Evolutionary conservation across 2,329 filamentous ascomycete species (phyloP).

Genomic region (Ophiostoma sp.): DNA sequence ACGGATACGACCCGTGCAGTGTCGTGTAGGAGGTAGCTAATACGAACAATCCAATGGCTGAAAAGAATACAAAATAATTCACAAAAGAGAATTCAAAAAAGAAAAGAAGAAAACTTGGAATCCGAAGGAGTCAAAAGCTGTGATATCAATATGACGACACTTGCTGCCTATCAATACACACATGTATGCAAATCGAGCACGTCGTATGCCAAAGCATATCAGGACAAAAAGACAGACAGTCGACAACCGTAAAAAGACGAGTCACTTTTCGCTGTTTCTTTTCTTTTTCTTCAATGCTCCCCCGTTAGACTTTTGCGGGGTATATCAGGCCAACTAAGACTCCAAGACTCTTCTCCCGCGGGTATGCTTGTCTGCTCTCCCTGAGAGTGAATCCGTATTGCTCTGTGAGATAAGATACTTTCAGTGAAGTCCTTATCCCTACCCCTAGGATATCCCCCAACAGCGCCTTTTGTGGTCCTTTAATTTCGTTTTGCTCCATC

Average conservation of each 20-base stretch:
- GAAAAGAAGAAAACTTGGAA: not conserved
- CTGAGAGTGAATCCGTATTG: not conserved
- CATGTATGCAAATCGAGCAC: not conserved
- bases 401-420: not conserved
- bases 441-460: conserved; percentile 1
- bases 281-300: conserved; percentile 13
- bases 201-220: not conserved
- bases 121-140: not conserved
- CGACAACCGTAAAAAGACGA: not conserved
- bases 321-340: conserved; percentile 17
- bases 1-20: not conserved
- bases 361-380: not conserved
- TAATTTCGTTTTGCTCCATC: conserved; percentile 23
- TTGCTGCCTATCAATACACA: not conserved
- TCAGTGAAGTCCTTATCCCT: not conserved
- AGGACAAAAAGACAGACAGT: too few relatives aligned
- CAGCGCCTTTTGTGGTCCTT: conserved; percentile 19
- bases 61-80: too few relatives aligned
- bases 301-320: conserved; percentile 20
- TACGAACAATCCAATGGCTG: too few relatives aligned
- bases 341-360: not conserved
- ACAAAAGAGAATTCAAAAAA: too few relatives aligned
- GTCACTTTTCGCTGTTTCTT: conserved; percentile 5
- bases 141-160: conserved; percentile 14
- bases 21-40: not conserved